These are phyloP conservation scores for Jaapia argillacea DNA, from an alignment of 768 basidiomycete genomes.

Conservation along the genomic window DNA sequence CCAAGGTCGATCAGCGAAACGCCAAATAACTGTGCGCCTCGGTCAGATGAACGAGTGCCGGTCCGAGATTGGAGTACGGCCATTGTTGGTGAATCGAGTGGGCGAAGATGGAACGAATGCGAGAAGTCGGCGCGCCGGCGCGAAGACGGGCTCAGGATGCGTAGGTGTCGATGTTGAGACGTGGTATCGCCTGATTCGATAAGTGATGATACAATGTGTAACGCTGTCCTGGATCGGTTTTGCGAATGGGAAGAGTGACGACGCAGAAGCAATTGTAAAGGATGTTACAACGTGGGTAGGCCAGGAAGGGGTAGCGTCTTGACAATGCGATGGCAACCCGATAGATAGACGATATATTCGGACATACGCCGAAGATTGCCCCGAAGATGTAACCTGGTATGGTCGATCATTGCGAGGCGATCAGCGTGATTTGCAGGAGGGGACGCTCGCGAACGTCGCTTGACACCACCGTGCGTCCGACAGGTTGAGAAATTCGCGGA, in stretches of 20 bases:
- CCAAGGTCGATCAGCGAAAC: constrained; percentile 41
- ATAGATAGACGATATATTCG: constrained; percentile 34
- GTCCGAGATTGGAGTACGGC: no score
- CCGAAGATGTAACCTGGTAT: no score
- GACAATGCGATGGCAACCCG: constrained; percentile 37
- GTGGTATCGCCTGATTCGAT: constrained; percentile 20
- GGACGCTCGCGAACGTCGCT: constrained; percentile 28
- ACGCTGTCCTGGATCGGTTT: constrained; percentile 5
- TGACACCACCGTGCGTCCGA: constrained; percentile 23
- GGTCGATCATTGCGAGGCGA: constrained; percentile 21
- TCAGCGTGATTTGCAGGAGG: constrained; percentile 16
- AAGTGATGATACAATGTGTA: constrained; percentile 26
- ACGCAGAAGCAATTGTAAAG: constrained; percentile 35
- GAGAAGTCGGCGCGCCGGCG: constrained; percentile 52
- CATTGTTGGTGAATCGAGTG: constrained; percentile 10
- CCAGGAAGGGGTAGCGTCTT: constrained; percentile 35
- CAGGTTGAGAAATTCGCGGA: constrained; percentile 46
- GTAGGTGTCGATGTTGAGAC: constrained; percentile 4
- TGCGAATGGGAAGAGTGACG: constrained; percentile 36
- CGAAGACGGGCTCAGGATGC: constrained; percentile 42
- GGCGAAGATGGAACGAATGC: constrained; percentile 39
- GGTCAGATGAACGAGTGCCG: constrained; percentile 13
- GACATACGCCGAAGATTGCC: no score
- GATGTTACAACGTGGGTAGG: constrained; percentile 32
- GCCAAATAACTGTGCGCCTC: constrained; percentile 13